Evolutionary conservation across 805 yeast species (phyloP).

Genomic region (Cyberlindnera misumaiensis): DNA sequence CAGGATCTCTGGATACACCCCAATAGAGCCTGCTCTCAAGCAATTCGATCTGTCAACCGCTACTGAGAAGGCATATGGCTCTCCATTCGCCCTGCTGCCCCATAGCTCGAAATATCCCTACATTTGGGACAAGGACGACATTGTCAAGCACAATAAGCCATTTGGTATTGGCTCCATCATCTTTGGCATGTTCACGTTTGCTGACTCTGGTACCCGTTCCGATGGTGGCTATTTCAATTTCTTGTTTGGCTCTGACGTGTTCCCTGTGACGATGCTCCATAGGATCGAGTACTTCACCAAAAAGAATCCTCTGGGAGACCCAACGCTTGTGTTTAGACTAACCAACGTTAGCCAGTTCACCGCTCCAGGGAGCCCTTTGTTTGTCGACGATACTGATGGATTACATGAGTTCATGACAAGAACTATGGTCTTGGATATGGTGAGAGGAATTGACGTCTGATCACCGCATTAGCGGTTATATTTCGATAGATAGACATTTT

Average conservation of each 20-base stretch:
- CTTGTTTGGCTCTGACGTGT: conserved; percentile 13
- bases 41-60: conserved; percentile 4
- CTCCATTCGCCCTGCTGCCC: conserved; percentile 16
- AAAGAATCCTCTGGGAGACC: conserved; percentile 7
- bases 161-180: conserved; percentile 13
- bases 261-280: conserved; percentile 12
- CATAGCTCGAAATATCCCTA: conserved; percentile 8
- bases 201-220: conserved; percentile 13
- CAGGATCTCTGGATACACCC: conserved; percentile 15
- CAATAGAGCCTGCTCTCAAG: conserved; percentile 15
- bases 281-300: conserved; percentile 17
- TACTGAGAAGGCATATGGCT: conserved; percentile 5
- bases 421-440: conserved; percentile 20
- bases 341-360: conserved; percentile 10
- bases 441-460: conserved; percentile 14
- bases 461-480: too few relatives aligned
- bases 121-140: conserved; percentile 15
- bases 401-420: conserved; percentile 23
- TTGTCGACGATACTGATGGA: conserved; percentile 16
- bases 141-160: conserved; percentile 6
- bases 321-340: conserved; percentile 17
- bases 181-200: conserved; percentile 17
- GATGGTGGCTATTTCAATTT: conserved; percentile 20
- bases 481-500: conserved; percentile 1
- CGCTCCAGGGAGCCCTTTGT: conserved; percentile 7